A percentile compares a stretch with the other conserved stretches of the same genome.
Conservation (phyloP, 2,329 filamentous ascomycete species). For the Colletotrichum melonis region DNA sequence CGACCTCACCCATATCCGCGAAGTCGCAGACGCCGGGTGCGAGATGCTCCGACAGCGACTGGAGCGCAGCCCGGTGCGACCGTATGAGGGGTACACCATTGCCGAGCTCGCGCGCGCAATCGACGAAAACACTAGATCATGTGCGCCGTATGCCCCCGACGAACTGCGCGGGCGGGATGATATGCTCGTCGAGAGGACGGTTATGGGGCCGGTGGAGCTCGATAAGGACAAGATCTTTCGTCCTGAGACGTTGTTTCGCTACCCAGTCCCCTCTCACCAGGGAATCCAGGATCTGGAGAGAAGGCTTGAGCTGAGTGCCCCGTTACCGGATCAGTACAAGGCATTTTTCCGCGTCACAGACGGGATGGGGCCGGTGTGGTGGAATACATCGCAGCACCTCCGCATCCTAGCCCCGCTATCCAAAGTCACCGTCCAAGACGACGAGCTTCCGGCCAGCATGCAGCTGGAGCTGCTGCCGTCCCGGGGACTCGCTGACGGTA, state of each 20-base stretch:
- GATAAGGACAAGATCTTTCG: slow-evolving; percentile 10
- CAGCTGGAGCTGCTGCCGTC: not conserved
- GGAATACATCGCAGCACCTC: slow-evolving; percentile 6
- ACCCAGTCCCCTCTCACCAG: not conserved
- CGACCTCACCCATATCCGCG: not conserved
- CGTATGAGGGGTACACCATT: not conserved
- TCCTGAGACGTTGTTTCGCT: not conserved
- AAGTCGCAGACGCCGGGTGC: not conserved
- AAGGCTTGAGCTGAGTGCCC: not conserved
- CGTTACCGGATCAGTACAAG: slow-evolving; percentile 13
- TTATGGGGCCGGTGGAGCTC: not conserved
- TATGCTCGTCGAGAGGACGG: not conserved
- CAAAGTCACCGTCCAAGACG: not conserved
- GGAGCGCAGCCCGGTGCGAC: not conserved
- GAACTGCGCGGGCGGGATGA: not conserved
- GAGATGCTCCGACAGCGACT: slow-evolving; percentile 1
- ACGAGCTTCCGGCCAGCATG: not conserved
- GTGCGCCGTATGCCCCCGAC: not conserved
- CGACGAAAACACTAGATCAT: not conserved
- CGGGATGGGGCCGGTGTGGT: slow-evolving; percentile 10
- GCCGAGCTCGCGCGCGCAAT: not conserved
- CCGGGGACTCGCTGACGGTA: not conserved
- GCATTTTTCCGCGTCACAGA: slow-evolving; percentile 2
- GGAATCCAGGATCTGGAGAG: slow-evolving; percentile 2
- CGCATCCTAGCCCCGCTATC: not conserved